A percentile compares a stretch with the other conserved stretches of the same genome.
These are phyloP conservation scores for Phytophthora chlamydospora DNA, from an alignment of 352 stramenopile species.

Conservation along the genomic window DNA sequence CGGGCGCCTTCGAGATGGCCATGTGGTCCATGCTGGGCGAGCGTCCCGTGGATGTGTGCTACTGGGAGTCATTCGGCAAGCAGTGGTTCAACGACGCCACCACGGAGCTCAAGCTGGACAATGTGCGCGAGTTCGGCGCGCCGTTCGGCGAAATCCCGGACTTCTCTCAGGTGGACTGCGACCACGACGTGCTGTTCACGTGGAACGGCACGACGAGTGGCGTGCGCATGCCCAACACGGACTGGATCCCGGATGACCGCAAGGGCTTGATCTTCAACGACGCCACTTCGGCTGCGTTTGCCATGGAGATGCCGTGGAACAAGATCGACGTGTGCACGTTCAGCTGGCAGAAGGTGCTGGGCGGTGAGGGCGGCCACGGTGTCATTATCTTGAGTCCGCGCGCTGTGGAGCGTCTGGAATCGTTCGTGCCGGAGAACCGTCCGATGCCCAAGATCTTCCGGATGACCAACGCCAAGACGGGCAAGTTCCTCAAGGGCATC, in stretches of 20 bases:
- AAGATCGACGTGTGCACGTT: constrained; percentile 99
- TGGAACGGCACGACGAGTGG: constrained; percentile 99
- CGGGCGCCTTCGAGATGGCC: constrained; percentile 99
- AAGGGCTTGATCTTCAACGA: constrained; percentile 97
- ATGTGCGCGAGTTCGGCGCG: constrained; percentile 94
- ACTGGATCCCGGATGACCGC: constrained; percentile 96
- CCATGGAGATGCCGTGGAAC: constrained; percentile 98
- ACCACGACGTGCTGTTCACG: constrained; percentile 98
- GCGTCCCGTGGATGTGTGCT: constrained; percentile 92
- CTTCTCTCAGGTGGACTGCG: constrained; percentile 91
- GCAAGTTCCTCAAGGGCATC: constrained; percentile 93
- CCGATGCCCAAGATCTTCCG: constrained; percentile 99
- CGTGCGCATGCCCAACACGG: constrained; percentile 94
- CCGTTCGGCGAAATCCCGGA: constrained; percentile 97
- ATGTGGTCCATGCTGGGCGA: constrained; percentile 99
- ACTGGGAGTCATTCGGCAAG: constrained; percentile 98
- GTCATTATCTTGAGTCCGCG: constrained; percentile 97
- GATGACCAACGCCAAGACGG: constrained; percentile 96
- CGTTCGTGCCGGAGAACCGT: constrained; percentile 83
- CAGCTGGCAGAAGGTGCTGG: constrained; percentile 99
- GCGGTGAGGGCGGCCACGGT: constrained; percentile 97
- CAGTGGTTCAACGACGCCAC: constrained; percentile 97
- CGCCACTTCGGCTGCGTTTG: constrained; percentile 98
- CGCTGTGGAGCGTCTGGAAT: constrained; percentile 97
- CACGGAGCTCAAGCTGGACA: constrained; percentile 94